These are phyloP conservation scores for Limnanthes douglasii DNA, from an alignment of 345 rosid species.

Conservation along the genomic window DNA sequence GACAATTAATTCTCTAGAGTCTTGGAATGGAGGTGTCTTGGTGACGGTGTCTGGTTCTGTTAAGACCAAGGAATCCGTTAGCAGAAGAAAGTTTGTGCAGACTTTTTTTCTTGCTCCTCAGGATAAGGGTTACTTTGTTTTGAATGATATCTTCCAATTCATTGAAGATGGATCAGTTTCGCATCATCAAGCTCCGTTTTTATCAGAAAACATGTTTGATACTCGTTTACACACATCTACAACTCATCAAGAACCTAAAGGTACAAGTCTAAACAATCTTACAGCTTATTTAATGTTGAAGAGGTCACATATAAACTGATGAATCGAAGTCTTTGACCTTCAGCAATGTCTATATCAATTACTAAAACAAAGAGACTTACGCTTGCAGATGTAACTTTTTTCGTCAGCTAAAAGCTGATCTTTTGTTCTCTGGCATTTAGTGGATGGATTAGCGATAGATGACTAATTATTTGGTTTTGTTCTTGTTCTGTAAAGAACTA, in stretches of 20 bases:
- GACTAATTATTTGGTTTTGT: too few relatives aligned
- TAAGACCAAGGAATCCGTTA: slow-evolving; percentile 41
- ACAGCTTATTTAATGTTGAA: too few relatives aligned
- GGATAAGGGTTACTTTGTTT: slow-evolving; percentile 82
- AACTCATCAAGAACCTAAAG: slow-evolving; percentile 48
- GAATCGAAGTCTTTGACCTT: background rate
- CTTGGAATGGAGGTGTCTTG: slow-evolving; percentile 75
- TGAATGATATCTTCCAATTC: slow-evolving; percentile 81
- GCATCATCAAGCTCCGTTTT: slow-evolving; percentile 35
- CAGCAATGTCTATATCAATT: too few relatives aligned
- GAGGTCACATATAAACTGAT: background rate
- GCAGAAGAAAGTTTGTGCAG: slow-evolving; percentile 65
- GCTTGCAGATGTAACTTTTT: too few relatives aligned
- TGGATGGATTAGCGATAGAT: too few relatives aligned
- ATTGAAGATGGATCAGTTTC: slow-evolving; percentile 30
- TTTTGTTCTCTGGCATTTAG: too few relatives aligned
- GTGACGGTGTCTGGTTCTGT: slow-evolving; percentile 84
- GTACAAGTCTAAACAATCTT: slow-evolving; percentile 16
- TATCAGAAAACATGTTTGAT: slow-evolving; percentile 35
- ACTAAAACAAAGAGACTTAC: too few relatives aligned
- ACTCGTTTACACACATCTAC: slow-evolving; percentile 29
- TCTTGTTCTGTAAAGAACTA: too few relatives aligned
- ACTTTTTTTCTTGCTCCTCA: slow-evolving; percentile 96
- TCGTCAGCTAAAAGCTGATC: too few relatives aligned
- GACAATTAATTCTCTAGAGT: slow-evolving; percentile 72